These are phyloP conservation scores for Suillus hirtellus DNA, from an alignment of 768 basidiomycete genomes.

Conservation along the genomic window DNA sequence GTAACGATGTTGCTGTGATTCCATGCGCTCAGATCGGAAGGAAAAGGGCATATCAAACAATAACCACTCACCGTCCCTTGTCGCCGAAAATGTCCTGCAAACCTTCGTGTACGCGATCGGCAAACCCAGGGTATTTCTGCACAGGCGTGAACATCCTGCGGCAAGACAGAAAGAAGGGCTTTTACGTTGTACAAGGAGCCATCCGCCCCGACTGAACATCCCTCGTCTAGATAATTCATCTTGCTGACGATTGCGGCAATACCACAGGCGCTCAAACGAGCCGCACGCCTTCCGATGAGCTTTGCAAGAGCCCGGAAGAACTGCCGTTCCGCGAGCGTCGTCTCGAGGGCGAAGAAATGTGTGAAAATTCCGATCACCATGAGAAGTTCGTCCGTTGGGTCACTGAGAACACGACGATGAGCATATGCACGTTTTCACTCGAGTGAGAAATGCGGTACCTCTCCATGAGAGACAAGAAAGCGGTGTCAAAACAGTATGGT, in stretches of 20 bases:
- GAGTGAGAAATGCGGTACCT: constrained; percentile 47
- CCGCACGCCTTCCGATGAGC: constrained; percentile 86
- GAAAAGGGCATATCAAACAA: not conserved
- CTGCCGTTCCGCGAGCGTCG: constrained; percentile 92
- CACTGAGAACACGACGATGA: constrained; percentile 45
- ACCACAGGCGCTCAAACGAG: constrained; percentile 89
- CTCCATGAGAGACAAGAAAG: constrained; percentile 96
- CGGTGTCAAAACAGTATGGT: constrained; percentile 92
- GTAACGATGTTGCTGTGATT: constrained; percentile 55
- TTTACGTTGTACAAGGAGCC: constrained; percentile 93
- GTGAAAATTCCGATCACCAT: constrained; percentile 97
- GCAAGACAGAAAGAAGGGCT: constrained; percentile 12
- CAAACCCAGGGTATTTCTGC: constrained; percentile 97
- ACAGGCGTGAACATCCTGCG: constrained; percentile 1
- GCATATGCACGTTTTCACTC: not conserved
- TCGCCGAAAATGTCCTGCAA: constrained; percentile 95
- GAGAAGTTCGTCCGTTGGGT: constrained; percentile 93
- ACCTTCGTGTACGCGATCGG: constrained; percentile 91
- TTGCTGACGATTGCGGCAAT: constrained; percentile 96
- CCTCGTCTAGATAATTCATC: constrained; percentile 91
- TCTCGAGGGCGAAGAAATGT: constrained; percentile 96
- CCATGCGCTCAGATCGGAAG: constrained; percentile 55
- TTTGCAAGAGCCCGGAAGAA: constrained; percentile 95
- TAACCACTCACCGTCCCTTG: constrained; percentile 71
- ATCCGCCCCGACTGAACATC: constrained; percentile 88